Conservation (phyloP, 257 asterid genomes). For the Scutellaria barbata region DNA sequence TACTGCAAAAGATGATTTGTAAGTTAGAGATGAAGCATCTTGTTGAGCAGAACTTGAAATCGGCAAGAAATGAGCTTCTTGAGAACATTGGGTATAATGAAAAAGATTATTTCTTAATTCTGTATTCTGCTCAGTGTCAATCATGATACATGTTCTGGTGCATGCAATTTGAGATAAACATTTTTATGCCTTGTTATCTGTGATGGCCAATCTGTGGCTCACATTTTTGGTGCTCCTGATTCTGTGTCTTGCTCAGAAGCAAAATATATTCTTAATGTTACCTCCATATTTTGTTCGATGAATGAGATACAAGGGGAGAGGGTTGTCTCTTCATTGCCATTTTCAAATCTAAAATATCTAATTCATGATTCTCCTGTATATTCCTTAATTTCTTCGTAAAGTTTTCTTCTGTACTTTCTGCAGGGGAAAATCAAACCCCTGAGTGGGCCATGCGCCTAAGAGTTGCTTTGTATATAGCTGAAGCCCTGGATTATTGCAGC, state of each 20-base stretch:
- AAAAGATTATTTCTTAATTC: slow-evolving; percentile 7
- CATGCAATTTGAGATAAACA: slow-evolving; percentile 5
- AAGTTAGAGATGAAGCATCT: slow-evolving; percentile 16
- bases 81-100: slow-evolving; percentile 1
- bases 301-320: background rate
- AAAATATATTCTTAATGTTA: slow-evolving; percentile 2
- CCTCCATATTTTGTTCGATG: background rate
- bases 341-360: background rate
- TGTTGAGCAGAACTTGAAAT: slow-evolving; percentile 12
- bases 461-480: slow-evolving; percentile 94
- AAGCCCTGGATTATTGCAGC: slow-evolving; percentile 93
- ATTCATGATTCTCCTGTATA: slow-evolving; percentile 26
- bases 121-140: background rate
- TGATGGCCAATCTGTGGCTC: slow-evolving; percentile 1
- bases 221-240: background rate
- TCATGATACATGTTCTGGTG: background rate
- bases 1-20: background rate
- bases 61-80: background rate
- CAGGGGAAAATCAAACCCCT: slow-evolving; percentile 98
- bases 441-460: slow-evolving; percentile 99
- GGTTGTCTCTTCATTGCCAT: background rate
- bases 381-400: slow-evolving; percentile 13
- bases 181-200: slow-evolving; percentile 7
- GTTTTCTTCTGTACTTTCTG: slow-evolving; percentile 32
- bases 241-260: background rate